Base-by-base conservation (phyloP, 2,329 filamentous ascomycete genomes). In the Mycosphaerella arachidis region DNA sequence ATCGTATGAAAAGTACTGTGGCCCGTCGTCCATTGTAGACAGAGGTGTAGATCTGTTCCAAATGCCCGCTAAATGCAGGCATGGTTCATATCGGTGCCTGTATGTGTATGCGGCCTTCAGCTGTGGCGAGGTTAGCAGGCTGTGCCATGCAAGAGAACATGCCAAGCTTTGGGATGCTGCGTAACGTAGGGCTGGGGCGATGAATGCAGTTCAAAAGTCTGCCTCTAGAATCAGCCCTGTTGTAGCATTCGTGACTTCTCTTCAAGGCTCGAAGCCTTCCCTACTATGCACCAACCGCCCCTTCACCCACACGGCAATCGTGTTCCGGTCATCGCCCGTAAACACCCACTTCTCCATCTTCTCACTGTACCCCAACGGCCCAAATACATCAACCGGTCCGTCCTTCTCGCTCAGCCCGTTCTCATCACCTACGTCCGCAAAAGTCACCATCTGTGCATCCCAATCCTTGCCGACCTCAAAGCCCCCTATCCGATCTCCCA, bases 321-420 rank as follows among this genome's bases (percentile, higher is more conserved):
- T 93, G 74, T 97, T 97, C 67, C 93, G 81, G 76, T 97, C 94
- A 78, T 97, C 92, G 0, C 94, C 94, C 66, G 85, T 89, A 76
- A 90, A 99, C 62, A 97, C 80, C 94, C 94, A 99, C 80, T 99
- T 99, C 55, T 91, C 90, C 10, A 97, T 77, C 70, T 81, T 85
- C 70, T 97, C 91, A 43, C 88, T 85, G 91, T 90, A 95, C n/a
- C 72, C 84, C 81, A 97, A 93, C 84, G 88, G 91, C 0, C 92
- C 92, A 78, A 97, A 99, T 0, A 97, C 74, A 74, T 97, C 92
- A 0, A 97, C 91, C 51, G 87, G 86, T 0, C 88, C 86, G 6
- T 61, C 66, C 8, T 50, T 57, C 20, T 68, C 68, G 0, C 79
- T 79, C 0, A 77, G 76, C 1, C 71, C 73, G 0, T 55, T 60